Percentiles rank a stretch among this genome's conserved stretches.
Evolutionary conservation across 2,329 filamentous ascomycete species (phyloP).

Genomic region (Arthroderma sp.): DNA sequence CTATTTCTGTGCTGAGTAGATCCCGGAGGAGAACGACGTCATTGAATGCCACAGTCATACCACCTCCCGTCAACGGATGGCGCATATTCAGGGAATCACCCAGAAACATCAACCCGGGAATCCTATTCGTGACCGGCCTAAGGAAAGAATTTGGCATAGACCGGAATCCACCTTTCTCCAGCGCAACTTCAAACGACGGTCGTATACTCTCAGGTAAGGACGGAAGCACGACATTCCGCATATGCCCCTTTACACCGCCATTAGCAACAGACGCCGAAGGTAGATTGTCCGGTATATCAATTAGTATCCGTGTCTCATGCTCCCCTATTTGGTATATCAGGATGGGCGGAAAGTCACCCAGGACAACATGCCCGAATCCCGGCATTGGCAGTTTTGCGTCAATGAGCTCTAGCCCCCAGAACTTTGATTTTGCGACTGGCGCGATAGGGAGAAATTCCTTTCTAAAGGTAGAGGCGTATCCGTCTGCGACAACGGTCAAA

Average conservation of each 20-base stretch:
- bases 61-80: constrained; percentile 91
- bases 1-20: constrained; percentile 55
- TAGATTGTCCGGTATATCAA: constrained; percentile 72
- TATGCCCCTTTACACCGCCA: constrained; percentile 76
- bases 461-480: constrained; percentile 84
- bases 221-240: constrained; percentile 68
- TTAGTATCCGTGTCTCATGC: constrained; percentile 78
- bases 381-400: constrained; percentile 67
- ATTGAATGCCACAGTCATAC: constrained; percentile 96
- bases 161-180: constrained; percentile 66
- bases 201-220: constrained; percentile 59
- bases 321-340: constrained; percentile 95
- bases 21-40: constrained; percentile 69
- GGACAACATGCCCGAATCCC: constrained; percentile 74
- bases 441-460: constrained; percentile 58
- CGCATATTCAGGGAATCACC: constrained; percentile 99
- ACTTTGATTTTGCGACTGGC: constrained; percentile 68
- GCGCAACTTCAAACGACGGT: constrained; percentile 60
- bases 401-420: constrained; percentile 86
- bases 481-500: constrained; percentile 81
- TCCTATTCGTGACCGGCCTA: constrained; percentile 61
- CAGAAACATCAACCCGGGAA: constrained; percentile 64
- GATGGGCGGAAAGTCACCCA: constrained; percentile 64
- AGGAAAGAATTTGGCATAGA: constrained; percentile 96
- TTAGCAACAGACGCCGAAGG: constrained; percentile 59